phyloP scores from a whole-genome alignment of 805 yeast genomes.

The Lachancea thermotolerans region DNA sequence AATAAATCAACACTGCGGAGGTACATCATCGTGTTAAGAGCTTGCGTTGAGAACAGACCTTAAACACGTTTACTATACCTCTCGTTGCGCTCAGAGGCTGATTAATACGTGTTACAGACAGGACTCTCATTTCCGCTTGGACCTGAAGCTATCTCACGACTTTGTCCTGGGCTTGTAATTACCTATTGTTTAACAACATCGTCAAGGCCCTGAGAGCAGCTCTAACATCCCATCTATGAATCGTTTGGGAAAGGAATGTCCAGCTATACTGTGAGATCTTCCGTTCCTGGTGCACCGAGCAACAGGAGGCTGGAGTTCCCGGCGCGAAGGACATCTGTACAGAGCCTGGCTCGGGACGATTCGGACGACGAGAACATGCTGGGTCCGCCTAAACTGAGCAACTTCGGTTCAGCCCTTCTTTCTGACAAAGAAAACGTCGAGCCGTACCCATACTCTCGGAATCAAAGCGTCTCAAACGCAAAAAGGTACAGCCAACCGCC shows the following conservation, averaged over 20 bases:
- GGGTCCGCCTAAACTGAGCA: slow-evolving; percentile 27
- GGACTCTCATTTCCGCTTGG: too few relatives aligned
- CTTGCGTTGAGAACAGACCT: too few relatives aligned
- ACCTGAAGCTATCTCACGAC: too few relatives aligned
- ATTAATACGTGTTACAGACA: too few relatives aligned
- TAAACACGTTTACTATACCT: too few relatives aligned
- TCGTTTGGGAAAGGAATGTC: not conserved
- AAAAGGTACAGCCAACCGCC: not conserved
- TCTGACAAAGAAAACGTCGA: slow-evolving; percentile 14
- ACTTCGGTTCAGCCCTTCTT: slow-evolving; percentile 29
- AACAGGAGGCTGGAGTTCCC: not conserved
- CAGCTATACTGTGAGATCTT: slow-evolving; percentile 4
- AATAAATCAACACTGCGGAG: too few relatives aligned
- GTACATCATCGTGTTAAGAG: too few relatives aligned
- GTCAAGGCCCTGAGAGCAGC: too few relatives aligned
- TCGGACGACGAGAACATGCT: slow-evolving; percentile 25
- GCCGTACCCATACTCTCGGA: not conserved
- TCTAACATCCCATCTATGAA: slow-evolving; percentile 2
- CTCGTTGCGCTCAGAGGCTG: too few relatives aligned
- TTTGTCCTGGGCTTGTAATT: too few relatives aligned
- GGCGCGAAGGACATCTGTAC: not conserved
- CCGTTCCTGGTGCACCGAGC: not conserved
- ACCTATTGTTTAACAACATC: too few relatives aligned
- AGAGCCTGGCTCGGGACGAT: slow-evolving; percentile 1
- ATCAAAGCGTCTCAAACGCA: not conserved